These are phyloP conservation scores for Fagus crenata DNA, from an alignment of 306 rosid genomes.

Conservation along the genomic window DNA sequence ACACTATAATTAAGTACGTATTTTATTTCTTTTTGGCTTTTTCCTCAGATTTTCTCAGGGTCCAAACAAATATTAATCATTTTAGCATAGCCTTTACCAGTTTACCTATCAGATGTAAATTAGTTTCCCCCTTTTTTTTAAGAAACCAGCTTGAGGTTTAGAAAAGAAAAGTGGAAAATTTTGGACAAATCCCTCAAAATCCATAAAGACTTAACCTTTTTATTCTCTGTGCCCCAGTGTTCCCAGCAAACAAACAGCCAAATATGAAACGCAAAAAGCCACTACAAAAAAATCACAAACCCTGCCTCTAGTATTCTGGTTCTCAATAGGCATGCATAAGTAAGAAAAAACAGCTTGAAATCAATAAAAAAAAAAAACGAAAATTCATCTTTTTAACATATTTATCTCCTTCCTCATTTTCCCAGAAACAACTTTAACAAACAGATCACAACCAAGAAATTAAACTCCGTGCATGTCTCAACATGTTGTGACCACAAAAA, in stretches of 20 bases:
- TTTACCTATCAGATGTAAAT: background rate
- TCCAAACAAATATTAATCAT: background rate
- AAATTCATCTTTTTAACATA: background rate
- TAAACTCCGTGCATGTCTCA: background rate
- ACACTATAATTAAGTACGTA: no score
- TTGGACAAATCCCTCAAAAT: background rate
- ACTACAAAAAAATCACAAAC: background rate
- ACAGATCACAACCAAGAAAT: background rate
- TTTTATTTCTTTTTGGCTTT: no score
- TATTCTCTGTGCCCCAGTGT: background rate
- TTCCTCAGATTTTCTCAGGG: background rate
- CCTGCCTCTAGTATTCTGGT: no score
- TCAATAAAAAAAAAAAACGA: background rate
- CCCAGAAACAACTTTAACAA: background rate
- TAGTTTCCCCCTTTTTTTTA: background rate
- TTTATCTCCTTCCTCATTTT: background rate
- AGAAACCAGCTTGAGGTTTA: background rate
- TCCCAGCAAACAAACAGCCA: slow-evolving; percentile 10
- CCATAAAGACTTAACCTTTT: background rate
- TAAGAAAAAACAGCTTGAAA: background rate
- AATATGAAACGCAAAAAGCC: background rate
- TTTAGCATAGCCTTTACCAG: no score
- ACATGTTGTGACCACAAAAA: background rate
- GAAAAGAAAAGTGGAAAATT: background rate
- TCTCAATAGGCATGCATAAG: background rate